A percentile compares a stretch with the other conserved stretches of the same genome.
phyloP scores from a whole-genome alignment of 2,329 filamentous ascomycete species.

The Paraphoma sp. region DNA sequence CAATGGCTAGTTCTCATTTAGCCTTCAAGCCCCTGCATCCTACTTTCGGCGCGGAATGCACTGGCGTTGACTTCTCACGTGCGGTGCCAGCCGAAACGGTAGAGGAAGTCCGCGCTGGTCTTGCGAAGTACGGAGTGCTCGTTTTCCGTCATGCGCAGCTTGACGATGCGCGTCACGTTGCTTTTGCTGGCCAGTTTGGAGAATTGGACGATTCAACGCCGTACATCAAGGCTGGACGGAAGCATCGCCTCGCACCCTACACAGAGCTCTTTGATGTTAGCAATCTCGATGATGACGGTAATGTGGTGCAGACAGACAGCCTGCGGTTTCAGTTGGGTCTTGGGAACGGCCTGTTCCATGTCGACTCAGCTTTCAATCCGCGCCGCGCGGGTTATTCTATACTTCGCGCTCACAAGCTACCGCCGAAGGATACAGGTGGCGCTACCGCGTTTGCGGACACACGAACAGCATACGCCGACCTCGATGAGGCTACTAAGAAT shows the following conservation, averaged over 20 bases:
- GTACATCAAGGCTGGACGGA: conserved; percentile 56
- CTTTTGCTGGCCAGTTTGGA: conserved; percentile 59
- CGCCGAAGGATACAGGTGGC: conserved; percentile 29
- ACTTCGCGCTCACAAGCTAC: conserved; percentile 26
- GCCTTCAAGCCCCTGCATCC: conserved; percentile 22
- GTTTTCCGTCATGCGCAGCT: conserved; percentile 61
- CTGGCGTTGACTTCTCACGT: conserved; percentile 20
- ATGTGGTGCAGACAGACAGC: conserved; percentile 49
- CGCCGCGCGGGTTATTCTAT: conserved; percentile 28
- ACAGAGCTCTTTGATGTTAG: conserved; percentile 64
- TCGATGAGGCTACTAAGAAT: conserved; percentile 28
- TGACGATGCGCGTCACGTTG: conserved; percentile 59
- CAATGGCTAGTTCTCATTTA: not conserved
- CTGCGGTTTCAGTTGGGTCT: conserved; percentile 51
- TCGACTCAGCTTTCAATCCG: conserved; percentile 36
- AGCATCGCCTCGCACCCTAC: conserved; percentile 50
- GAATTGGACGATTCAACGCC: conserved; percentile 60
- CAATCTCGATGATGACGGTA: conserved; percentile 60
- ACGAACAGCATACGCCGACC: conserved; percentile 39
- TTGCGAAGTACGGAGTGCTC: conserved; percentile 54
- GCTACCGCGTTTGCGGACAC: conserved; percentile 35
- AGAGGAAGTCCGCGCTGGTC: not conserved
- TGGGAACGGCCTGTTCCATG: conserved; percentile 40
- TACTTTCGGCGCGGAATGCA: conserved; percentile 47
- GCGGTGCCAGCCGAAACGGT: not conserved